A percentile compares a stretch with the other conserved stretches of the same genome.
Conservation (phyloP, 2,329 filamentous ascomycete species). For the Beauveria varroae region DNA sequence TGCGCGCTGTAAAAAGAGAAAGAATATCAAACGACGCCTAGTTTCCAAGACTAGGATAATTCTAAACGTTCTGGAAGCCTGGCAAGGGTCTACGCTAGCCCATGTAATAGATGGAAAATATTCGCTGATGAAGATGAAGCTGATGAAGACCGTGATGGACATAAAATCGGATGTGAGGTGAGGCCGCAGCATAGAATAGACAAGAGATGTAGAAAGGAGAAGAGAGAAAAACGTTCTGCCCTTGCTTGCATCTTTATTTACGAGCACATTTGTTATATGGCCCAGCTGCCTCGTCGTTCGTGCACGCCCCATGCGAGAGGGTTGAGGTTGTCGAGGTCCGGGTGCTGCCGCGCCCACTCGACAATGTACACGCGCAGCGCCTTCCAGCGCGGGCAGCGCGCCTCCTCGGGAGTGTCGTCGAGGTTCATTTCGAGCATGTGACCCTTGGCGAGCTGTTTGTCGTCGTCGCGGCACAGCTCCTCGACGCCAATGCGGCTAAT, state of each 20-base stretch:
- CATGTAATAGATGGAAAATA: not conserved
- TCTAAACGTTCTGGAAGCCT: not conserved
- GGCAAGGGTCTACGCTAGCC: not conserved
- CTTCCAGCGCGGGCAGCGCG: constrained; percentile 66
- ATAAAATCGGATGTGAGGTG: not conserved
- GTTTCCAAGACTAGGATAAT: not conserved
- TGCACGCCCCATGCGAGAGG: constrained; percentile 60
- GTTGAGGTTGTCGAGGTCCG: constrained; percentile 56
- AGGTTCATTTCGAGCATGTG: constrained; percentile 58
- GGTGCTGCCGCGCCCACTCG: constrained; percentile 87
- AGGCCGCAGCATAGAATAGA: not conserved
- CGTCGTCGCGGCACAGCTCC: constrained; percentile 67
- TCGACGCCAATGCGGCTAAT: constrained; percentile 64
- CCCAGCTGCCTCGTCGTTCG: constrained; percentile 65
- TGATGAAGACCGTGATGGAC: not conserved
- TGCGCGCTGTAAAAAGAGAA: not conserved
- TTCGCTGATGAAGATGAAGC: constrained; percentile 1
- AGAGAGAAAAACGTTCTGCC: not conserved
- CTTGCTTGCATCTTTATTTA: not conserved
- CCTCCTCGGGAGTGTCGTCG: constrained; percentile 34
- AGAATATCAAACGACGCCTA: not conserved
- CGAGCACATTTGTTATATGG: constrained; percentile 37
- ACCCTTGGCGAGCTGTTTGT: constrained; percentile 53
- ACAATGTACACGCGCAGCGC: constrained; percentile 76
- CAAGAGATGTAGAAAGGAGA: not conserved